phyloP scores from a whole-genome alignment of 1,284 basidiomycete genomes.

The Lentinus polychrous region DNA sequence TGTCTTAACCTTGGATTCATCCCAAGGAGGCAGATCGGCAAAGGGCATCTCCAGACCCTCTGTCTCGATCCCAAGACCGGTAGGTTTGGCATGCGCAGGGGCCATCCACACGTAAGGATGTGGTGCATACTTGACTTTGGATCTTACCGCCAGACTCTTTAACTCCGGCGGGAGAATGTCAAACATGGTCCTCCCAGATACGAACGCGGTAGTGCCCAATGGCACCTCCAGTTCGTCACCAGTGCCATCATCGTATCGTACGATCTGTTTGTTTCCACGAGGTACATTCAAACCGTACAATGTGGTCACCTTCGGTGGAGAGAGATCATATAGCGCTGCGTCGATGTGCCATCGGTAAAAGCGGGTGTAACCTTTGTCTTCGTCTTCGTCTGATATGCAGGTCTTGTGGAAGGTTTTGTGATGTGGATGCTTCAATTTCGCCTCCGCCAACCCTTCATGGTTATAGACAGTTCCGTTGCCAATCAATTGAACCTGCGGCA shows the following conservation, averaged over 20 bases:
- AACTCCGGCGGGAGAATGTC: slow-evolving; percentile 67
- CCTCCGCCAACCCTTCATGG: slow-evolving; percentile 72
- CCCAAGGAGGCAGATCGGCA: slow-evolving; percentile 67
- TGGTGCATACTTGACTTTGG: slow-evolving; percentile 63
- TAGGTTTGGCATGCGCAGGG: slow-evolving; percentile 60
- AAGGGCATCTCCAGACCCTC: slow-evolving; percentile 65
- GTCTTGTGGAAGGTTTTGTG: slow-evolving; percentile 90
- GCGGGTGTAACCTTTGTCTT: slow-evolving; percentile 67
- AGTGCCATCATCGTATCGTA: slow-evolving; percentile 85
- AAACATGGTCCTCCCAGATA: slow-evolving; percentile 81
- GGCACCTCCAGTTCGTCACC: slow-evolving; percentile 80
- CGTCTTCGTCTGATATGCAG: slow-evolving; percentile 70
- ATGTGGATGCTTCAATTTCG: slow-evolving; percentile 72
- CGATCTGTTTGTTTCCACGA: slow-evolving; percentile 56
- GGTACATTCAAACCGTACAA: slow-evolving; percentile 80
- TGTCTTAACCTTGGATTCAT: slow-evolving; percentile 63
- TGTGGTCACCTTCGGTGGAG: slow-evolving; percentile 86
- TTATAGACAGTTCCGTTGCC: slow-evolving; percentile 71
- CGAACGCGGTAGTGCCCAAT: slow-evolving; percentile 82
- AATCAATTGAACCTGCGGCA: slow-evolving; percentile 83
- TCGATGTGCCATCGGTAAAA: slow-evolving; percentile 96
- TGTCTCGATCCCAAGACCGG: slow-evolving; percentile 73
- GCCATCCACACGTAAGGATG: slow-evolving; percentile 88
- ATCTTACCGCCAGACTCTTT: slow-evolving; percentile 81
- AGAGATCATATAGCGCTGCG: slow-evolving; percentile 83